phyloP scores from a whole-genome alignment of 345 rosid genomes.

The sweet orange (Citrus sinensis) region DVS_A1.0 CM039168.1:4354001-4354500 shows the following conservation, averaged over 20 bases:
- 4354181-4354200: not conserved
- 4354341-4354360: not conserved
- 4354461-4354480: too few species aligned
- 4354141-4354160: not conserved
- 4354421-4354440: not conserved
- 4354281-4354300: not conserved
- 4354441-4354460: not conserved
- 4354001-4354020: slow-evolving; percentile 16
- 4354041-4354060: slow-evolving; percentile 25
- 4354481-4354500: too few species aligned
- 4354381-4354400: not conserved
- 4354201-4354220: too few species aligned
- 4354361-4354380: too few species aligned
- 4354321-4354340: not conserved
- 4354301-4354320: not conserved
- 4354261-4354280: too few species aligned
- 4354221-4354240: too few species aligned
- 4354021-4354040: slow-evolving; percentile 25
- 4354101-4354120: slow-evolving; percentile 53
- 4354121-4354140: slow-evolving; percentile 49
- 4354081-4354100: slow-evolving; percentile 50
- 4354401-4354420: not conserved
- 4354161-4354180: not conserved
- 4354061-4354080: slow-evolving; percentile 30
- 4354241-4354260: too few species aligned